phyloP scores from a whole-genome alignment of 2,329 filamentous ascomycete genomes.

The Nothopassalora personata region DNA sequence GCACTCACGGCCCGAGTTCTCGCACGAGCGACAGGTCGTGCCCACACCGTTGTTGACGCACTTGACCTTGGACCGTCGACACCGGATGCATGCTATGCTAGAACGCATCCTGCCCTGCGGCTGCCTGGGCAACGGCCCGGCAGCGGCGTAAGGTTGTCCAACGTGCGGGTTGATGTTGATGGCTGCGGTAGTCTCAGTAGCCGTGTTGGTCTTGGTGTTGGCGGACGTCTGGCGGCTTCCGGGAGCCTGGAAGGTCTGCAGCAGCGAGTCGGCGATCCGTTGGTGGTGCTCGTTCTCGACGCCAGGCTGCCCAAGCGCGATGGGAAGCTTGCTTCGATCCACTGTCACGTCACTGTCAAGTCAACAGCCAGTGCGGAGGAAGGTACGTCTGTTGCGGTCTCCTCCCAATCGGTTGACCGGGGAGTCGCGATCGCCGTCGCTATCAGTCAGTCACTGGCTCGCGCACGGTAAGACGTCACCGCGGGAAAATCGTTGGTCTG shows the following conservation, averaged over 20 bases:
- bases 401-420: background rate
- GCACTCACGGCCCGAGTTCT: conserved; percentile 66
- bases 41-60: conserved; percentile 73
- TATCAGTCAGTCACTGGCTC: background rate
- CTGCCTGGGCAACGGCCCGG: conserved; percentile 28
- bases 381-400: background rate
- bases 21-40: conserved; percentile 68
- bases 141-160: conserved; percentile 15
- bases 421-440: background rate
- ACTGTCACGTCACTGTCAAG: background rate
- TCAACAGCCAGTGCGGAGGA: background rate
- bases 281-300: conserved; percentile 15
- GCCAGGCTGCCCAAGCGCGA: conserved; percentile 11
- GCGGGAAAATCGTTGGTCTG: background rate
- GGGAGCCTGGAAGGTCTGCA: conserved; percentile 13
- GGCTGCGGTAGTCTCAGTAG: conserved; percentile 5
- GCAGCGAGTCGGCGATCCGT: conserved; percentile 21
- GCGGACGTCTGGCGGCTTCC: conserved; percentile 10
- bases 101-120: conserved; percentile 56
- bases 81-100: conserved; percentile 71
- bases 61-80: conserved; percentile 78
- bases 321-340: background rate
- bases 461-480: background rate
- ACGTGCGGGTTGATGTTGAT: conserved; percentile 6
- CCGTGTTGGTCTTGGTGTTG: conserved; percentile 9